These are phyloP conservation scores for Acanthamoeba culbertsoni DNA, from an alignment of 208 protist species.

Conservation along the genomic window DNA sequence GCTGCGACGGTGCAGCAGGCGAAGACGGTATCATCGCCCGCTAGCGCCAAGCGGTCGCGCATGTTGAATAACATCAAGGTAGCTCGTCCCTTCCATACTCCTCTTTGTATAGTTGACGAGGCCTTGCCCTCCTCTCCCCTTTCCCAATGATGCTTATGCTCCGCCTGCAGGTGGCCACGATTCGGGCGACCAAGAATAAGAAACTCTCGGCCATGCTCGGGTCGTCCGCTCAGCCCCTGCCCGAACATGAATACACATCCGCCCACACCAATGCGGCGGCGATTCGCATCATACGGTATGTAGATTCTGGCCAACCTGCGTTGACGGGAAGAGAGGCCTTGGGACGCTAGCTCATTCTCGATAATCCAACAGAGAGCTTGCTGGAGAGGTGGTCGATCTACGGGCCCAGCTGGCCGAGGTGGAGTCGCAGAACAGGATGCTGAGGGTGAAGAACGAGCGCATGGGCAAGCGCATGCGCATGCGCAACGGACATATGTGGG, in stretches of 20 bases:
- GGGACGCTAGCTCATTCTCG: neutral
- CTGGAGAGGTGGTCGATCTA: neutral
- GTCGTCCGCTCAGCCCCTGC: neutral
- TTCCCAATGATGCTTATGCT: too few relatives aligned
- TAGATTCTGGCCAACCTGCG: neutral
- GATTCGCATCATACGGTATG: conserved; percentile 6
- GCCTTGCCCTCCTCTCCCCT: neutral
- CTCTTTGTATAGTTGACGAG: neutral
- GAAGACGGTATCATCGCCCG: neutral
- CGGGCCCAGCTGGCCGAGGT: neutral
- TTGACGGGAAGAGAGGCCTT: neutral
- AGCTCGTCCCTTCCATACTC: neutral
- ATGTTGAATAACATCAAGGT: conserved; percentile 30
- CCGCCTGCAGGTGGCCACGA: neutral
- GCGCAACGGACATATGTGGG: neutral
- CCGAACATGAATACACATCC: neutral
- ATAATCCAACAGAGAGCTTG: neutral
- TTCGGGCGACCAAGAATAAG: neutral
- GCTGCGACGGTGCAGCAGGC: neutral
- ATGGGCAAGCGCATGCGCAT: neutral
- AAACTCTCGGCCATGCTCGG: neutral
- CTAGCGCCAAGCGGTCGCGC: neutral
- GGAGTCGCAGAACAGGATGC: neutral
- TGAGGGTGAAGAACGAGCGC: neutral
- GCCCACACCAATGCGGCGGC: neutral